Evolutionary conservation across 2,329 filamentous ascomycete species (phyloP).

Genomic region (Phaeosphaeriaceae sp.): DNA sequence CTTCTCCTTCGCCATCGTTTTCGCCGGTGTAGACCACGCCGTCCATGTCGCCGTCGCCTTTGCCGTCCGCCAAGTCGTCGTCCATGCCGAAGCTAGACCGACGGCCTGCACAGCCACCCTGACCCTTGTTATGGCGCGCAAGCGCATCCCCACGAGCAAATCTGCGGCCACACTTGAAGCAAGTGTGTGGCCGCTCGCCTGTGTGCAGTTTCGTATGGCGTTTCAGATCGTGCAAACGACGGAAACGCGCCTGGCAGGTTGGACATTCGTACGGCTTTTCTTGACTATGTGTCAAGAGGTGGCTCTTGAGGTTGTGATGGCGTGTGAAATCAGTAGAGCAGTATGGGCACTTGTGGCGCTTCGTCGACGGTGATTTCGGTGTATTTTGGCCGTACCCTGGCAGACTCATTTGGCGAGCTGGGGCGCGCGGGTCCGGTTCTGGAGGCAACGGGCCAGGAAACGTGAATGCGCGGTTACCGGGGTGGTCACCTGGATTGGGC

Average conservation of each 20-base stretch:
- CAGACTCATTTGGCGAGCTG: conserved; percentile 65
- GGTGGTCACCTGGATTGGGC: conserved; percentile 43
- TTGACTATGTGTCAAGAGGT: conserved; percentile 95
- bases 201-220: conserved; percentile 96
- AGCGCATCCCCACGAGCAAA: conserved; percentile 96
- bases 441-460: conserved; percentile 65
- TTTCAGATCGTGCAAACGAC: conserved; percentile 92
- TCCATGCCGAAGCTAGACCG: conserved; percentile 84
- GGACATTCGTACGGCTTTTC: conserved; percentile 96
- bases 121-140: conserved; percentile 92
- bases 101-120: conserved; percentile 91
- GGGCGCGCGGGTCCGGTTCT: conserved; percentile 56
- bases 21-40: conserved; percentile 63
- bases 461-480: conserved; percentile 65
- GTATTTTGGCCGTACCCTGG: conserved; percentile 63
- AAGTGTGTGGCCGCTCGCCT: conserved; percentile 93
- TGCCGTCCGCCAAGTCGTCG: conserved; percentile 65
- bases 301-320: conserved; percentile 96
- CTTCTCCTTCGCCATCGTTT: conserved; percentile 68
- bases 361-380: conserved; percentile 75
- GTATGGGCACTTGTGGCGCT: conserved; percentile 96
- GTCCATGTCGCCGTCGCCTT: conserved; percentile 67
- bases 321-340: conserved; percentile 96
- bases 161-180: conserved; percentile 90
- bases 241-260: conserved; percentile 91